Evolutionary conservation across 139 green algal genomes (phyloP).

Genomic region (Astrephomene gubernaculifera): DNA sequence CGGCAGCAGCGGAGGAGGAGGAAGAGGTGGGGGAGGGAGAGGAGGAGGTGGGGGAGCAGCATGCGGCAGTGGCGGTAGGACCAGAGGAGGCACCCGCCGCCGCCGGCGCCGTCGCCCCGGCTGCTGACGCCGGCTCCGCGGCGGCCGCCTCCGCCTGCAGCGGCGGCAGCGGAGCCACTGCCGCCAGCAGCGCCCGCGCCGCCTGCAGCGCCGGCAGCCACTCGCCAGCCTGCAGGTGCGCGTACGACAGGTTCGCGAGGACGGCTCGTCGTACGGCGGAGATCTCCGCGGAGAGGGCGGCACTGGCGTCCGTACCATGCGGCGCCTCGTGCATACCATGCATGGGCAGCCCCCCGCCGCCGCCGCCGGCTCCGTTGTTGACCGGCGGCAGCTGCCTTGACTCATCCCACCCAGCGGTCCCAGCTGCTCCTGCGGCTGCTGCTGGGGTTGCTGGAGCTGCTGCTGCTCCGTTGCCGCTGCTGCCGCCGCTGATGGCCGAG

Average conservation of each 20-base stretch:
- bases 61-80: neutral
- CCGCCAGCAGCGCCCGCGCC: constrained; percentile 32
- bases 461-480: neutral
- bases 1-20: neutral
- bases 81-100: neutral
- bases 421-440: neutral
- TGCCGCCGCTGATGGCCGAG: neutral
- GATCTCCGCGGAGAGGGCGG: constrained; percentile 32
- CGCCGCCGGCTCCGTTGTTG: neutral
- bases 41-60: neutral
- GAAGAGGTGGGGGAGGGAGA: neutral
- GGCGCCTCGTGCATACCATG: constrained; percentile 3
- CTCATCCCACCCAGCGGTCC: neutral
- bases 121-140: neutral
- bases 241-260: constrained; percentile 53
- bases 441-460: neutral
- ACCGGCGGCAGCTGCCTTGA: neutral
- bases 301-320: constrained; percentile 38
- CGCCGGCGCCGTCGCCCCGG: neutral
- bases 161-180: neutral
- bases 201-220: constrained; percentile 38
- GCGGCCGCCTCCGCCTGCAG: neutral
- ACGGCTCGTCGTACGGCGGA: constrained; percentile 45
- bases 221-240: constrained; percentile 46
- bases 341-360: neutral